Evolutionary conservation across 2,329 filamentous ascomycete genomes (phyloP), one percentile per base, ranked within the genome.

Genomic region (Scytalidium lignicola): DNA sequence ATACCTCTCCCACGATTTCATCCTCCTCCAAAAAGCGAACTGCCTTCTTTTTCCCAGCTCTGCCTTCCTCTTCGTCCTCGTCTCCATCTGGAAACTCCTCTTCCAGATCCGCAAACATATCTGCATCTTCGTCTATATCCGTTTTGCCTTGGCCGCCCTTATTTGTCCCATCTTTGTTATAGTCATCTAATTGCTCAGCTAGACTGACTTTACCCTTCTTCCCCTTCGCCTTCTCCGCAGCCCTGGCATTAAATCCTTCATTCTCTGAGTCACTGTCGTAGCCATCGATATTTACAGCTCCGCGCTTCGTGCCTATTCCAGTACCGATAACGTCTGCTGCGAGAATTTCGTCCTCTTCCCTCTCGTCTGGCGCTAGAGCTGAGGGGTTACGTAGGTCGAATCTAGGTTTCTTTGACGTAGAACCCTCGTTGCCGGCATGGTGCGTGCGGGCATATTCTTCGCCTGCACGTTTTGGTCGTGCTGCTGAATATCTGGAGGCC

Each of bases 321-420:
- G 82, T 77, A 46, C 78, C 79, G 56, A 97, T 96, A 37, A 96
- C 91, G 64, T 97, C 93, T 19, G 91, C 90, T 45, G 95, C 89
- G 8, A 99, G 79, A 22, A 92, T 79, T 0, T 82, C 81, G 59
- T 90, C 86, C 41, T 88, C 83, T 55, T 88, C 86, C 2, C 80
- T 79, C 2, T 83, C 86, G 65, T 95, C 90, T 1, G 91, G 84
- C 2, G 90, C 92, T 3, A 99, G 80, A 1, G 88, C 90, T 15
- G 91, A 96, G 2, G 93, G 93, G 65, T 99, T 97, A 56, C 93
- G 89, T 47, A 93, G 75, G 67, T 99, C 93, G 69, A 99, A 99
- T 62, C 88, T 90, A 51, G 90, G 86, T 64, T 90, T 91, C 67
- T 95, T 95, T 46, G 74, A 64, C 23, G 76, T 71, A 44, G 76